Base-by-base conservation (phyloP, 148 eudicot genomes). In the Pouteria glomerata region DNA sequence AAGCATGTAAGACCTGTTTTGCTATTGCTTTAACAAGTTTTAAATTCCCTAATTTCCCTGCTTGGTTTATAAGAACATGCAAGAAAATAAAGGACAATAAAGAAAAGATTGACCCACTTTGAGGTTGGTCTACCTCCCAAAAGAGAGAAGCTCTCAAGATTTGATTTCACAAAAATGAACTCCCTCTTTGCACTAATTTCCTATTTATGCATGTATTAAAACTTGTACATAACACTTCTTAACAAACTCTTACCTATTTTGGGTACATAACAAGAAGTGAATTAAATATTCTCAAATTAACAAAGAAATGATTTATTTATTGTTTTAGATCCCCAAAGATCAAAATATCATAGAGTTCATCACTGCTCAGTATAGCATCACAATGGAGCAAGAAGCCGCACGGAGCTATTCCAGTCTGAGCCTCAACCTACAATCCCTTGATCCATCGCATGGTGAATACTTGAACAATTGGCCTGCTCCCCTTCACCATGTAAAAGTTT, bases 321-420 rank as follows among this genome's bases (percentile, higher is more conserved):
- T 6, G 29, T 78, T 58, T 21, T 72, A 94, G 97, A 77, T 91
- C 37, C 73, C 84, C 10, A 82, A 75, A 74, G 84, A 94, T 76
- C 79, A 89, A 58, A 77, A 75, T 73, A 57, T 84, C 12, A 85
- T 81, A 57, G 88, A 86, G 11, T 80, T 73, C 45, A 66, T 91
- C 31, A 64, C 57, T 24, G 39, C 83, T 66, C 87, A 70, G 47
- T 89, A 62, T 66, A 75, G 41, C 57, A 44, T 37, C 51, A 61
- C 53, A 47, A 27, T 63, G 15, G 77, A 80, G 62, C 66, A 75
- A 59, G 85, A 85, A 56, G 65, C 53, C 37, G 27, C 72, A 64
- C 21, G 68, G 58, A 66, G 29, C 66, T 29, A 63, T 72, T 53
- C 73, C 74, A 31, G 44, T 74, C 60, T 76, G 52, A 77, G 57